These are phyloP conservation scores for Nannizziopsis barbatae DNA, from an alignment of 2,329 filamentous ascomycete genomes.

Conservation along the genomic window DNA sequence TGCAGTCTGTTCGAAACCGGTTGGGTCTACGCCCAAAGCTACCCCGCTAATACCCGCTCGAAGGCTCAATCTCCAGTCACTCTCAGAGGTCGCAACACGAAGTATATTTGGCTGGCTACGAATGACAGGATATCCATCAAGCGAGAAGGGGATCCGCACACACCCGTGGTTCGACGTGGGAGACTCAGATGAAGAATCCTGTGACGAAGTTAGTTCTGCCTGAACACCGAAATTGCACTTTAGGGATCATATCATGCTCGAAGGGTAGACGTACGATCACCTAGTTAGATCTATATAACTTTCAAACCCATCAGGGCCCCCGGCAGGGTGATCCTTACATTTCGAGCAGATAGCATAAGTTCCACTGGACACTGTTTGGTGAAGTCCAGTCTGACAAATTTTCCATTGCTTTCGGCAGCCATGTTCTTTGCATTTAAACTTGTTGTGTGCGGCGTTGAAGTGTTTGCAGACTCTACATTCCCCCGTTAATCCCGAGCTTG, in stretches of 20 bases:
- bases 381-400: background rate
- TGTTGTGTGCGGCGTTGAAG: background rate
- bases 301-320: too few species aligned
- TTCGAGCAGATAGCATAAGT: too few species aligned
- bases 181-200: slow-evolving; percentile 5
- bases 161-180: slow-evolving; percentile 10
- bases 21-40: background rate
- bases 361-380: too few species aligned
- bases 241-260: background rate
- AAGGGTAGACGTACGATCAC: too few species aligned
- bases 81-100: slow-evolving; percentile 22
- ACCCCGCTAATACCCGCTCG: background rate
- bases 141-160: slow-evolving; percentile 8
- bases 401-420: background rate
- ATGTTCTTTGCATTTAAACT: background rate
- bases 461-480: too few species aligned
- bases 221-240: background rate
- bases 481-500: too few species aligned
- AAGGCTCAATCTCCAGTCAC: slow-evolving; percentile 5
- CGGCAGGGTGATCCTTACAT: too few species aligned
- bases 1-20: background rate
- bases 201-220: slow-evolving; percentile 2
- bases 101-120: slow-evolving; percentile 25
- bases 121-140: slow-evolving; percentile 12
- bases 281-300: too few species aligned